Conservation (phyloP, 495 filamentous ascomycete species). For the Aspergillus heteromorphus region DNA sequence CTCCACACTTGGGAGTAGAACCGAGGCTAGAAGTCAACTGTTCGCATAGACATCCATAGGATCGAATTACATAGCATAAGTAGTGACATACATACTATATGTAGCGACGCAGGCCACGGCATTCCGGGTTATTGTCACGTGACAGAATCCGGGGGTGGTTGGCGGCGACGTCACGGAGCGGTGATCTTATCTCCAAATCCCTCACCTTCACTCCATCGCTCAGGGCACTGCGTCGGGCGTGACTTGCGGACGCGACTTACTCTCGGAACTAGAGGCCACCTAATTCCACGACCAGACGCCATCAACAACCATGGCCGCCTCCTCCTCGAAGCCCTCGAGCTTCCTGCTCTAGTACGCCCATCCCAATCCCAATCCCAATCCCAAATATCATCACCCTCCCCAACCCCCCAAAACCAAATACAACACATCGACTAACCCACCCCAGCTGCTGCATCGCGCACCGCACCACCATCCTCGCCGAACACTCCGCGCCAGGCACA, state of each 20-base stretch:
- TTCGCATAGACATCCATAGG: too few relatives aligned
- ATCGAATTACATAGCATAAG: too few relatives aligned
- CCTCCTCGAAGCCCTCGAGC: constrained; percentile 63
- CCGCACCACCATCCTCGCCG: constrained; percentile 83
- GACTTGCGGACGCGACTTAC: not conserved
- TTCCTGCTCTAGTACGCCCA: constrained; percentile 70
- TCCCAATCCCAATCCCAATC: not conserved
- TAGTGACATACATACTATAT: too few relatives aligned
- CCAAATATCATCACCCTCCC: not conserved
- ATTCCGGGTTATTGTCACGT: too few relatives aligned
- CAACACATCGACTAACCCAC: constrained; percentile 5
- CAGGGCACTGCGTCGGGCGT: not conserved
- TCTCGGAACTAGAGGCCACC: not conserved
- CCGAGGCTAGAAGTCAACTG: too few relatives aligned
- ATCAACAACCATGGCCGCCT: constrained; percentile 50
- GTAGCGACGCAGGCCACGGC: too few relatives aligned
- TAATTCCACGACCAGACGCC: not conserved
- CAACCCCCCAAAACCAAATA: too few relatives aligned
- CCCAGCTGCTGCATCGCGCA: constrained; percentile 84
- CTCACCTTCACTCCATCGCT: not conserved
- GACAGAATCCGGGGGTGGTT: constrained; percentile 13
- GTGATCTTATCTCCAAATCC: constrained; percentile 5
- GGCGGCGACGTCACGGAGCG: constrained; percentile 24
- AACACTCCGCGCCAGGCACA: constrained; percentile 72
- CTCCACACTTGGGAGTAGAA: not conserved